A percentile compares a stretch with the other conserved stretches of the same genome.
Conservation (phyloP, 2,329 filamentous ascomycete species). For the Rutstroemia sp. region DNA sequence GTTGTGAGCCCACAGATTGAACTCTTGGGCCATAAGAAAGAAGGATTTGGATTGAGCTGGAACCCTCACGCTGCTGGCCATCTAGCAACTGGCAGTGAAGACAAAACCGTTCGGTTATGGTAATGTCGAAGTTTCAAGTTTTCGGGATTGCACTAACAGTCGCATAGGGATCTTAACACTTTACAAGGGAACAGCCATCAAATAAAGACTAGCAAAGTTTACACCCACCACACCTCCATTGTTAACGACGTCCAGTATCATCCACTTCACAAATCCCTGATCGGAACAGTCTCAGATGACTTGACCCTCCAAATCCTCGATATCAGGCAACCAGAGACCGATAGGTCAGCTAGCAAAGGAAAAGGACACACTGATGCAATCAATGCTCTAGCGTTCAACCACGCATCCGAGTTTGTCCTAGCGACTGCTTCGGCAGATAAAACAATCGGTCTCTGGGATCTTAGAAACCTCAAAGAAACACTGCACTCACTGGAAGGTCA, state of each 20-base stretch:
- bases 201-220: slow-evolving; percentile 65
- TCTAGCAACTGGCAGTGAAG: slow-evolving; percentile 85
- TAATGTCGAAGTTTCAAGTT: slow-evolving; percentile 33
- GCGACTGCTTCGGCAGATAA: slow-evolving; percentile 94
- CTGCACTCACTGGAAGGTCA: slow-evolving; percentile 87
- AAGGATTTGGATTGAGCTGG: slow-evolving; percentile 93
- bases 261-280: slow-evolving; percentile 72
- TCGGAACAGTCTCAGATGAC: slow-evolving; percentile 93
- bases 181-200: slow-evolving; percentile 62
- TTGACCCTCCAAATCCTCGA: slow-evolving; percentile 89
- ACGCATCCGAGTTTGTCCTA: slow-evolving; percentile 78
- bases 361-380: slow-evolving; percentile 85
- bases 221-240: slow-evolving; percentile 80
- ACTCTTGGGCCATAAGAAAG: slow-evolving; percentile 74
- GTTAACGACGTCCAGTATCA: slow-evolving; percentile 98
- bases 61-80: slow-evolving; percentile 72
- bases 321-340: slow-evolving; percentile 59
- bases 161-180: slow-evolving; percentile 66
- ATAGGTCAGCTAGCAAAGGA: slow-evolving; percentile 61
- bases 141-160: neutral
- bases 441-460: slow-evolving; percentile 90
- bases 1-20: slow-evolving; percentile 47
- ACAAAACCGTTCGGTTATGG: slow-evolving; percentile 88
- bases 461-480: slow-evolving; percentile 83
- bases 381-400: slow-evolving; percentile 94